phyloP scores from a whole-genome alignment of 2,329 filamentous ascomycete genomes.

The Alternaria sp. region DNA sequence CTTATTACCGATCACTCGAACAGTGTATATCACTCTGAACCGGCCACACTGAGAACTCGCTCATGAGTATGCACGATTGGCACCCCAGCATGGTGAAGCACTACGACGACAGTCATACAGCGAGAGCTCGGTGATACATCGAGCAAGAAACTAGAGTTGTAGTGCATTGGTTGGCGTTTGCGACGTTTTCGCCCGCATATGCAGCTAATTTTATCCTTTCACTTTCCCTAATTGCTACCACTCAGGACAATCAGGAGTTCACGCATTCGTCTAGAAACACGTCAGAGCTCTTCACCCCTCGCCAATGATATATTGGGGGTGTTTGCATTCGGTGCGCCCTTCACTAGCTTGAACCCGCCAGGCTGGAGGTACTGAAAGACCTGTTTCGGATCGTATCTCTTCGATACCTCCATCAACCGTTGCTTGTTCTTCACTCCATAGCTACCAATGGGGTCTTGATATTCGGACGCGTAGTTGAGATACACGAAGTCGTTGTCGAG shows the following conservation, averaged over 20 bases:
- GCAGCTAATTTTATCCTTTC: background rate
- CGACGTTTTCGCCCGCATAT: too few species aligned
- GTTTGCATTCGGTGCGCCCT: conserved; percentile 8
- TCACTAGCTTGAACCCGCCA: conserved; percentile 52
- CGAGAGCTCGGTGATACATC: background rate
- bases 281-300: background rate
- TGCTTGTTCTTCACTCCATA: conserved; percentile 48
- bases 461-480: conserved; percentile 34
- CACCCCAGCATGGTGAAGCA: background rate
- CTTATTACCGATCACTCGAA: background rate
- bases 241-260: too few species aligned
- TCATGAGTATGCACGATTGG: background rate
- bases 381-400: conserved; percentile 51
- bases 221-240: background rate
- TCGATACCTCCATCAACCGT: conserved; percentile 42
- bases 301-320: background rate
- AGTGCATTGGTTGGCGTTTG: too few species aligned
- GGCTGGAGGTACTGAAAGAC: conserved; percentile 53
- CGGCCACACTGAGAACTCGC: background rate
- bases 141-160: background rate
- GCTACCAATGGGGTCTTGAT: conserved; percentile 52
- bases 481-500: conserved; percentile 25
- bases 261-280: too few species aligned
- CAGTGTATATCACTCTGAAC: background rate
- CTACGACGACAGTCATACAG: background rate